These are phyloP conservation scores for Yarrowia alimentaria DNA, from an alignment of 805 yeast species.

Conservation along the genomic window DNA sequence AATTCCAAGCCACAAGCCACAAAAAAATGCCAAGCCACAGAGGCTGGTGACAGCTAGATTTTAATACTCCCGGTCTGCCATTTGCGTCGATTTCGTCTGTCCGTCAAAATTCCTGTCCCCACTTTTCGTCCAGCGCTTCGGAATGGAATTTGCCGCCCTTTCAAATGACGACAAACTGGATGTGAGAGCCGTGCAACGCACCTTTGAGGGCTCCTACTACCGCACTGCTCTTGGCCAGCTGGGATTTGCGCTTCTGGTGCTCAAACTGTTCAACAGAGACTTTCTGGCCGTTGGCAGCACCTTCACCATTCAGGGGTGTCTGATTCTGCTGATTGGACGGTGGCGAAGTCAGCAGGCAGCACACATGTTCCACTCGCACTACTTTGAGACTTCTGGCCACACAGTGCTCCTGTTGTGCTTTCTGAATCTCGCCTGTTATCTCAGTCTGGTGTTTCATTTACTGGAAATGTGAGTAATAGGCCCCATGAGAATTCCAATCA, in stretches of 20 bases:
- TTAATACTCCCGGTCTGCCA: too few species aligned
- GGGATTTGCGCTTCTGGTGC: conserved; percentile 61
- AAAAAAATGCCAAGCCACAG: not conserved
- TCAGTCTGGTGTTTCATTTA: not conserved
- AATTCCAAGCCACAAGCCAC: conserved; percentile 26
- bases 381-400: conserved; percentile 2
- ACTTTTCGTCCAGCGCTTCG: too few species aligned
- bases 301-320: conserved; percentile 57
- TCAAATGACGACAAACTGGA: conserved; percentile 15
- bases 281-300: conserved; percentile 66
- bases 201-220: conserved; percentile 81
- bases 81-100: too few species aligned
- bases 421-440: conserved; percentile 1
- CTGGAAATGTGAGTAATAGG: not conserved
- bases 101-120: too few species aligned
- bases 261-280: conserved; percentile 61
- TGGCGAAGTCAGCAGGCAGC: not conserved
- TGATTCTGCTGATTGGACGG: conserved; percentile 33
- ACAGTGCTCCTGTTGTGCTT: conserved; percentile 10
- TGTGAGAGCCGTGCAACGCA: conserved; percentile 51
- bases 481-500: too few species aligned
- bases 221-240: conserved; percentile 71
- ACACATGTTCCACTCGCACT: not conserved
- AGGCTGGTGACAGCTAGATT: too few species aligned
- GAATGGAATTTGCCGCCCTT: conserved; percentile 1